phyloP scores from a whole-genome alignment of 2,329 filamentous ascomycete species.

The Aspergillus tubingensis region DNA sequence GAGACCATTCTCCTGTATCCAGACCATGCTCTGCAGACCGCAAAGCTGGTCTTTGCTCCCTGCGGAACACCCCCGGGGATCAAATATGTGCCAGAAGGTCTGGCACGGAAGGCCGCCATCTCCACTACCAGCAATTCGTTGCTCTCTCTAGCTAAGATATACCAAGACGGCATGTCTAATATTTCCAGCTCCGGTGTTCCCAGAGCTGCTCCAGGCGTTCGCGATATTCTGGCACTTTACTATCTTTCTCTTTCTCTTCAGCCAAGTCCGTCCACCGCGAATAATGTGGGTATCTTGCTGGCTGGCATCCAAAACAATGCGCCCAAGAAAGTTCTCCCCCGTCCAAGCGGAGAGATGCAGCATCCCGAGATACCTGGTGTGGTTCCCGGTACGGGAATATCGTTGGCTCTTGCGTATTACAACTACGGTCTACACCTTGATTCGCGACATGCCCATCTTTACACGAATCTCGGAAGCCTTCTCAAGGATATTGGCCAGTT shows the following conservation, averaged over 20 bases:
- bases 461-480: conserved; percentile 92
- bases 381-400: conserved; percentile 79
- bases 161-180: conserved; percentile 90
- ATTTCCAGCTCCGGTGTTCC: conserved; percentile 59
- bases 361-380: conserved; percentile 71
- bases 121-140: conserved; percentile 95
- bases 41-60: conserved; percentile 76
- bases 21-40: conserved; percentile 78
- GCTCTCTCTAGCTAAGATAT: conserved; percentile 93
- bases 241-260: conserved; percentile 93
- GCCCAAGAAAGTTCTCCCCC: conserved; percentile 42
- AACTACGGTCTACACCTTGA: conserved; percentile 90
- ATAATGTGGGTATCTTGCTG: conserved; percentile 96
- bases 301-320: conserved; percentile 81
- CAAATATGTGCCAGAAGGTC: conserved; percentile 67
- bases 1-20: conserved; percentile 79
- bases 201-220: conserved; percentile 71
- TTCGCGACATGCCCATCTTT: conserved; percentile 86
- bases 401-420: conserved; percentile 88
- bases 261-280: conserved; percentile 94
- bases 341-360: conserved; percentile 39
- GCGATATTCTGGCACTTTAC: conserved; percentile 91
- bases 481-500: conserved; percentile 96
- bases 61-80: conserved; percentile 80
- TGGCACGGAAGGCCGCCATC: conserved; percentile 75